Evolutionary conservation across 768 basidiomycete species (phyloP).

Genomic region (Auriscalpium orientale): DNA sequence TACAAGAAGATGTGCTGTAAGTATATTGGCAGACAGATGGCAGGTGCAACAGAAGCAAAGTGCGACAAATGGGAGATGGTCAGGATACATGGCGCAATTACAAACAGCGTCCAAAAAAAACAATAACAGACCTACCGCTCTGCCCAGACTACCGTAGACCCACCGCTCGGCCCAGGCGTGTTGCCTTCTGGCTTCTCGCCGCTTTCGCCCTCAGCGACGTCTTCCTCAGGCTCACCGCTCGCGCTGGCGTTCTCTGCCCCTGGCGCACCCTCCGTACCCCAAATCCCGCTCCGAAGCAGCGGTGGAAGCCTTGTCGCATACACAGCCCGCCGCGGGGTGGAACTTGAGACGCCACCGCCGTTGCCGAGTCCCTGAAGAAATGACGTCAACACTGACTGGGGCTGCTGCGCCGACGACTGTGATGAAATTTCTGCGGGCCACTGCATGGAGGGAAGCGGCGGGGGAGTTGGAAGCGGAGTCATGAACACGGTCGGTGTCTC

Average conservation of each 20-base stretch:
- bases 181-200: slow-evolving; percentile 11
- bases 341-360: neutral
- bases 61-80: too few relatives aligned
- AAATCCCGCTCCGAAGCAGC: neutral
- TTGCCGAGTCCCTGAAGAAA: too few relatives aligned
- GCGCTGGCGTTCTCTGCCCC: neutral
- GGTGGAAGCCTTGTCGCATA: neutral
- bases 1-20: too few relatives aligned
- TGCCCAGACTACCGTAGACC: slow-evolving; percentile 2
- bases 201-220: slow-evolving; percentile 4
- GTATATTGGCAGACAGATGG: too few relatives aligned
- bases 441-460: too few relatives aligned
- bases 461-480: neutral
- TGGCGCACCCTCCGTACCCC: neutral
- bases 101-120: too few relatives aligned
- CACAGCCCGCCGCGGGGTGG: neutral
- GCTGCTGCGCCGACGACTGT: neutral
- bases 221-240: neutral
- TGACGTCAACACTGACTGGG: neutral
- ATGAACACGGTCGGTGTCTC: neutral
- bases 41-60: too few relatives aligned
- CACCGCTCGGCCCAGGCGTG: neutral
- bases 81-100: too few relatives aligned
- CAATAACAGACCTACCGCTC: neutral
- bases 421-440: neutral